Conservation (phyloP, 352 stramenopile species). For the Pythium angustatum region DNA sequence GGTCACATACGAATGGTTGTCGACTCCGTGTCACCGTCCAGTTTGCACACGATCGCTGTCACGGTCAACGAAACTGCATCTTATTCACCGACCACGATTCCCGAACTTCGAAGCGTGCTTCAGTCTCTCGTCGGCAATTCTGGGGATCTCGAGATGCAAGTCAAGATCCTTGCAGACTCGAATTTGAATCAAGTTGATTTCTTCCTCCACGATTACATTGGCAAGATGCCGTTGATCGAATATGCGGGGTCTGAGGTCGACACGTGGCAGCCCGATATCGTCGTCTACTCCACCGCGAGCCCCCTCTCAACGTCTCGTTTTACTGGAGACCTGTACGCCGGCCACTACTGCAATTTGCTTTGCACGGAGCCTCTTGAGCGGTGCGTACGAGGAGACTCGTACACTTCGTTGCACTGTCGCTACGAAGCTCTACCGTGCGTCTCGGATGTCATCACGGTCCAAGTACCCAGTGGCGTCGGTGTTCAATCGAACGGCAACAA, state of each 20-base stretch:
- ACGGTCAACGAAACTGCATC: not conserved
- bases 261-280: conserved; percentile 1
- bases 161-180: not conserved
- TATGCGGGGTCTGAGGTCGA: not conserved
- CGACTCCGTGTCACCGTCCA: not conserved
- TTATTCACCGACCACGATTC: not conserved
- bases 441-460: not conserved
- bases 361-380: conserved; percentile 4
- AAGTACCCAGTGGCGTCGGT: not conserved
- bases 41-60: not conserved
- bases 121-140: not conserved
- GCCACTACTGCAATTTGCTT: conserved; percentile 2
- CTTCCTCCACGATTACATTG: conserved; percentile 15
- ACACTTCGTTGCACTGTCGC: conserved; percentile 15
- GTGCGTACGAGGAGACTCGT: conserved; percentile 15
- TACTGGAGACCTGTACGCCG: not conserved
- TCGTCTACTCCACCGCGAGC: conserved; percentile 1
- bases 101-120: not conserved
- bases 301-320: not conserved
- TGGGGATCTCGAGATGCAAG: conserved; percentile 9
- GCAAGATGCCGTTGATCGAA: not conserved
- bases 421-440: conserved; percentile 16
- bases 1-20: not conserved
- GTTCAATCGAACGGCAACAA: not conserved
- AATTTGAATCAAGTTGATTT: conserved; percentile 3